Evolutionary conservation across 78 protist species (phyloP).

Genomic region (Kipferlia bialata): DNA sequence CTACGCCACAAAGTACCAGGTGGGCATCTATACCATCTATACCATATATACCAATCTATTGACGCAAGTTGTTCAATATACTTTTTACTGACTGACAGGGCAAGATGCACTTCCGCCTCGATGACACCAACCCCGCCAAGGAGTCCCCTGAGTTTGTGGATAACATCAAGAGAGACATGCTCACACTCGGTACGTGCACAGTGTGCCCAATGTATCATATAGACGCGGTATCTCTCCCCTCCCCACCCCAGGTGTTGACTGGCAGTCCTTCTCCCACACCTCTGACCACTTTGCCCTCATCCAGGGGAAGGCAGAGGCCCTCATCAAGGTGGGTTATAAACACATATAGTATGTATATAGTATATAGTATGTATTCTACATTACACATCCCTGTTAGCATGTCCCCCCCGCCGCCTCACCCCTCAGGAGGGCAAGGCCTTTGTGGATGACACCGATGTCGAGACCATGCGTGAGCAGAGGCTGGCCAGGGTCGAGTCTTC

Average conservation of each 20-base stretch:
- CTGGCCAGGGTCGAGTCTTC: slow-evolving; percentile 31
- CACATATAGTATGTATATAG: too few species aligned
- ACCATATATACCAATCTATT: too few species aligned
- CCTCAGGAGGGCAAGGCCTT: slow-evolving; percentile 57
- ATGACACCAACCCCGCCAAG: slow-evolving; percentile 95
- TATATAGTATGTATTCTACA: too few species aligned
- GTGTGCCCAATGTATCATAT: too few species aligned
- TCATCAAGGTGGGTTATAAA: too few species aligned
- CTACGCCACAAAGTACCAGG: slow-evolving; percentile 59
- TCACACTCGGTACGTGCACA: neutral
- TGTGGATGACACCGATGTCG: slow-evolving; percentile 19
- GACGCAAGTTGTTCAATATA: slow-evolving; percentile 63
- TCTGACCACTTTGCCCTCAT: slow-evolving; percentile 68
- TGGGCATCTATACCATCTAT: too few species aligned
- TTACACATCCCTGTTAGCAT: too few species aligned
- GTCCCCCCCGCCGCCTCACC: too few species aligned
- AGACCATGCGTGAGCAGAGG: slow-evolving; percentile 41
- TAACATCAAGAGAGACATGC: slow-evolving; percentile 49
- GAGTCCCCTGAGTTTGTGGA: slow-evolving; percentile 61
- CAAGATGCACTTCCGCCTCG: slow-evolving; percentile 68
- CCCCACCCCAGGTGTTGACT: slow-evolving; percentile 39
- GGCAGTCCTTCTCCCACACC: slow-evolving; percentile 58
- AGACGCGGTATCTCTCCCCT: too few species aligned
- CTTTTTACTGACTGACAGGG: too few species aligned
- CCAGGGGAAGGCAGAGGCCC: slow-evolving; percentile 10